Conservation (phyloP, 2,329 filamentous ascomycete genomes). For the Neurospora sp. region DNA sequence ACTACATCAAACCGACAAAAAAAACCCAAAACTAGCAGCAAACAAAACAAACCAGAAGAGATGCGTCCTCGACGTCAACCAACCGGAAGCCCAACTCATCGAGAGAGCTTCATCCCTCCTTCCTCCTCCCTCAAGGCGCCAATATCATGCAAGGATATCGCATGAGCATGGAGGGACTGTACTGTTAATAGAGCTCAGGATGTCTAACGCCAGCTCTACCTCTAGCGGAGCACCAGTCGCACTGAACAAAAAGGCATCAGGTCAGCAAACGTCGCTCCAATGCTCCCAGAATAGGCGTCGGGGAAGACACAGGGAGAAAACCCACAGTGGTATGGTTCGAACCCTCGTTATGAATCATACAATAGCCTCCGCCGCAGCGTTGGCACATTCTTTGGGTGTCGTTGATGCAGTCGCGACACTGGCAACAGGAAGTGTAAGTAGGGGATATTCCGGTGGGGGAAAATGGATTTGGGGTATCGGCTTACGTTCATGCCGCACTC, state of each 20-base stretch:
- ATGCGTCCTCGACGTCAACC: background rate
- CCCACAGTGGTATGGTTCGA: conserved; percentile 50
- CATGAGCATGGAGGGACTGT: background rate
- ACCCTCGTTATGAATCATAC: conserved; percentile 72
- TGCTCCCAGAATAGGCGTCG: too few species aligned
- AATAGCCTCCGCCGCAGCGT: conserved; percentile 71
- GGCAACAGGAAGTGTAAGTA: background rate
- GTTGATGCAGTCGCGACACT: conserved; percentile 70
- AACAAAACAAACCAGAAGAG: background rate
- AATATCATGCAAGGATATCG: background rate
- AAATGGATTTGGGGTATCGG: background rate
- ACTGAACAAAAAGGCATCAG: background rate
- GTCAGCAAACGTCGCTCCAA: background rate
- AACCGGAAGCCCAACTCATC: background rate
- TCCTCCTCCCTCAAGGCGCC: too few species aligned
- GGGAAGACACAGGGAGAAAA: too few species aligned
- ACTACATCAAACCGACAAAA: background rate
- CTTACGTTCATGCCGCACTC: conserved; percentile 75
- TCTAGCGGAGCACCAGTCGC: background rate
- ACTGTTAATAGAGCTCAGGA: background rate
- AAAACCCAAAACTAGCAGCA: background rate
- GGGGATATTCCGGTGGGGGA: conserved; percentile 3
- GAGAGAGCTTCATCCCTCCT: too few species aligned
- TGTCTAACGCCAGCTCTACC: background rate
- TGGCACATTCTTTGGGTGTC: conserved; percentile 62